Conservation (phyloP, 2,329 filamentous ascomycete species). For the Byssothecium circinans region DNA sequence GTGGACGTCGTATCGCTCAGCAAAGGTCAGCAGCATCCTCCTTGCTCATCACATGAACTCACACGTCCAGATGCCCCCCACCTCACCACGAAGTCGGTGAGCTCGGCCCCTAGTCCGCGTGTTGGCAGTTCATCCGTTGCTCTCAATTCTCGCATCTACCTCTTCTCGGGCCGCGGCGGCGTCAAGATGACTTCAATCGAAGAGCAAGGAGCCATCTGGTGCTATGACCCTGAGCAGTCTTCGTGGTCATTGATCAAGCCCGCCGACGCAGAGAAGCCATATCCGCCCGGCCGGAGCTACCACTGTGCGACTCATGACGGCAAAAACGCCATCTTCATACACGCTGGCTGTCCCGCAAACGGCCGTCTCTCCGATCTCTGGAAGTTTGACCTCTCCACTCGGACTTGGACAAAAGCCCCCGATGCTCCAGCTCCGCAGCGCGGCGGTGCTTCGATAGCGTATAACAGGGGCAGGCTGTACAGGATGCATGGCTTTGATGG, state of each 20-base stretch:
- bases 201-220: constrained; percentile 75
- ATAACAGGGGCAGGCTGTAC: constrained; percentile 67
- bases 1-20: constrained; percentile 65
- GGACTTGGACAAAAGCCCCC: constrained; percentile 68
- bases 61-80: constrained; percentile 49
- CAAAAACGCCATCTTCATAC: constrained; percentile 70
- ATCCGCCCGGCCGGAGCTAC: constrained; percentile 69
- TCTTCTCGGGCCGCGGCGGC: constrained; percentile 79
- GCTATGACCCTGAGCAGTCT: constrained; percentile 66
- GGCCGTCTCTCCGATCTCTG: constrained; percentile 72
- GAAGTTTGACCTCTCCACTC: constrained; percentile 69
- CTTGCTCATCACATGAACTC: no score
- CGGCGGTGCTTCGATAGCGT: constrained; percentile 68
- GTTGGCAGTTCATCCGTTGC: constrained; percentile 73
- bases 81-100: constrained; percentile 26
- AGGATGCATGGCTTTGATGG: constrained; percentile 83
- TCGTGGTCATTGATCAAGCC: constrained; percentile 69
- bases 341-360: constrained; percentile 70
- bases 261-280: constrained; percentile 47
- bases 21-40: no score
- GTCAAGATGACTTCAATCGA: constrained; percentile 70
- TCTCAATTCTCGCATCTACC: constrained; percentile 70
- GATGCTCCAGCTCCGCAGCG: constrained; percentile 67
- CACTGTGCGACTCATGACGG: constrained; percentile 68
- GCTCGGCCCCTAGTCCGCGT: constrained; percentile 63